Conservation (phyloP, 805 yeast genomes). For the Ogataea paradorogensis region DNA sequence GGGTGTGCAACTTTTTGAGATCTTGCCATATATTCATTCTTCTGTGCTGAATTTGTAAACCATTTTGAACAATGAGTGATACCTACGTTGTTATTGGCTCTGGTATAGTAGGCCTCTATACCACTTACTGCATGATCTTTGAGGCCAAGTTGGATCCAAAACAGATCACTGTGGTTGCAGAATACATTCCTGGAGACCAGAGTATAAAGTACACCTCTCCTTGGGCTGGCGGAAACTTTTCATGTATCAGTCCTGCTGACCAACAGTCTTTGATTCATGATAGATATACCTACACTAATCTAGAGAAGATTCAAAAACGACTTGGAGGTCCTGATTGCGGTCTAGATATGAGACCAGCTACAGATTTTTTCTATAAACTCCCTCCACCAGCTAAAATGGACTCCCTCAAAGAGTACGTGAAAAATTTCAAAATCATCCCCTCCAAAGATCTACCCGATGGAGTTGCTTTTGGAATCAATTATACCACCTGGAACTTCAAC, state of each 20-base stretch:
- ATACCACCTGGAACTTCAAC: constrained; percentile 67
- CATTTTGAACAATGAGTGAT: constrained; percentile 1
- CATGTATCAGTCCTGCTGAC: constrained; percentile 60
- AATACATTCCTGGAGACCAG: constrained; percentile 74
- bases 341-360: constrained; percentile 47
- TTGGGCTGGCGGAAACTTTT: constrained; percentile 70
- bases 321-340: constrained; percentile 49
- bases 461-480: constrained; percentile 51
- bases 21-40: background rate
- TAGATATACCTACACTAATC: constrained; percentile 51
- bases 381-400: constrained; percentile 47
- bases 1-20: background rate
- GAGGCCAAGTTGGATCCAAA: constrained; percentile 35
- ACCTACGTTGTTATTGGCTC: constrained; percentile 41
- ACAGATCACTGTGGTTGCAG: constrained; percentile 57
- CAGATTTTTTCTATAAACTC: constrained; percentile 53
- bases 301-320: constrained; percentile 41
- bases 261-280: constrained; percentile 47
- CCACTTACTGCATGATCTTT: constrained; percentile 47
- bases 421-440: constrained; percentile 42
- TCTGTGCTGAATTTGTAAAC: no score
- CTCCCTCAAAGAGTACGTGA: constrained; percentile 47
- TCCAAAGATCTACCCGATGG: constrained; percentile 46
- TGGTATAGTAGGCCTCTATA: constrained; percentile 69
- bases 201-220: constrained; percentile 75